phyloP scores from a whole-genome alignment of 441 rosid genomes.

The Syzygium malaccense region DNA sequence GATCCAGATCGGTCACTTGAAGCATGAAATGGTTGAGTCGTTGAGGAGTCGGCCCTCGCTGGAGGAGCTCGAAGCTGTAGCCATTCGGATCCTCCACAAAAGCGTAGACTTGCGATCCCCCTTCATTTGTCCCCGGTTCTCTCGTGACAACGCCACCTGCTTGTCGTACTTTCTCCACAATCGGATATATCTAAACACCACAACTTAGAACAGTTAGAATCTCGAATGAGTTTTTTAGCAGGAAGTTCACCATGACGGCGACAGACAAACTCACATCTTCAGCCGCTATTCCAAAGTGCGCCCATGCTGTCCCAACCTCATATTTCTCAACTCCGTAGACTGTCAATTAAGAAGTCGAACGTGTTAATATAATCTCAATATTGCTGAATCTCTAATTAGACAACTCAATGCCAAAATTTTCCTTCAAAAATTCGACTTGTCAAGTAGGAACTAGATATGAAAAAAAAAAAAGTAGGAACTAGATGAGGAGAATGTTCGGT shows the following conservation, averaged over 20 bases:
- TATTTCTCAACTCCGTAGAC: constrained; percentile 4
- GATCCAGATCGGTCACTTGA: constrained; percentile 1
- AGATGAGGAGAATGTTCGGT: background rate
- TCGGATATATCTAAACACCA: background rate
- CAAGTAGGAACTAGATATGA: background rate
- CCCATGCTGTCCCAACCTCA: constrained; percentile 8
- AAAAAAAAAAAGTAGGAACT: background rate
- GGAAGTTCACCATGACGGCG: background rate
- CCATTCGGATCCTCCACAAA: constrained; percentile 11
- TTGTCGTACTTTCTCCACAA: background rate
- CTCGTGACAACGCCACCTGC: background rate
- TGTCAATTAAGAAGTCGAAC: background rate
- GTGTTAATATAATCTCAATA: background rate
- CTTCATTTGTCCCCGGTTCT: constrained; percentile 4
- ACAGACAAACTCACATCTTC: background rate
- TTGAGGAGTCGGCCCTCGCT: constrained; percentile 6
- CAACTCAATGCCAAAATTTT: background rate
- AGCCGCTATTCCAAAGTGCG: constrained; percentile 5
- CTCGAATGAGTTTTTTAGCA: background rate
- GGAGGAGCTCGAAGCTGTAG: constrained; percentile 11
- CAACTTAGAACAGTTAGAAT: background rate
- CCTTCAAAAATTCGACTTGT: accelerated
- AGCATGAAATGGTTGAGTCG: constrained; percentile 10
- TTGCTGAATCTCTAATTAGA: background rate
- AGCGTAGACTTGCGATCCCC: constrained; percentile 8